Conservation (phyloP, 345 rosid species). For the Nasturtium officinale region DNA sequence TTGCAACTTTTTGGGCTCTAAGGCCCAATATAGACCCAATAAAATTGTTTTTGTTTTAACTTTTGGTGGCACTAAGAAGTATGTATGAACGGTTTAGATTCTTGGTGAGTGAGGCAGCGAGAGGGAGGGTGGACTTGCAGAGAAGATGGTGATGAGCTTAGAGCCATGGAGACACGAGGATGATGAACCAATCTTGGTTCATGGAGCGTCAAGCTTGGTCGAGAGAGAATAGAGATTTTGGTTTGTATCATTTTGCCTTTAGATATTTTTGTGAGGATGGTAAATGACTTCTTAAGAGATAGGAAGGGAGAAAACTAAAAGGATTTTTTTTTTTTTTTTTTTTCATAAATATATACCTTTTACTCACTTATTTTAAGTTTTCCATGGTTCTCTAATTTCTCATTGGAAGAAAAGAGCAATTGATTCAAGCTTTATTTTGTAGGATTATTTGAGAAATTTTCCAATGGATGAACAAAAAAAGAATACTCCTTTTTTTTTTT, state of each 20-base stretch:
- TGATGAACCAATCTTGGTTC: conserved; percentile 29
- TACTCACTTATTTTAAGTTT: not conserved
- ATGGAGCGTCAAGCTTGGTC: conserved; percentile 35
- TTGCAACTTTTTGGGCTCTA: not conserved
- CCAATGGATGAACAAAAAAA: conserved; percentile 1
- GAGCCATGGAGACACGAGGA: conserved; percentile 41
- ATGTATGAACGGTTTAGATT: too few relatives aligned
- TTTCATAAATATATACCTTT: not conserved
- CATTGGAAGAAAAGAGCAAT: not conserved
- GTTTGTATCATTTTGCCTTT: conserved; percentile 45
- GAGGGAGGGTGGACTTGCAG: conserved; percentile 54
- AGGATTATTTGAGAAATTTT: not conserved
- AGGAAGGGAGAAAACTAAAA: too few relatives aligned
- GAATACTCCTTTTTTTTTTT: too few relatives aligned
- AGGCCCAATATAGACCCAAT: not conserved
- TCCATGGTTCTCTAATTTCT: not conserved
- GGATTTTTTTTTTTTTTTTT: too few relatives aligned
- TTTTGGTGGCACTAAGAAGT: too few relatives aligned
- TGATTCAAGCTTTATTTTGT: not conserved
- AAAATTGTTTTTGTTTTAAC: too few relatives aligned
- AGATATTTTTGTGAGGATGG: conserved; percentile 42
- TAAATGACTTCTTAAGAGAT: conserved; percentile 34
- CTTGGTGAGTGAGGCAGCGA: conserved; percentile 72
- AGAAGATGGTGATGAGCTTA: conserved; percentile 30
- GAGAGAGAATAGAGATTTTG: conserved; percentile 37